phyloP scores from a whole-genome alignment of 441 rosid species.

The Arabidopsis lyrata region DNA sequence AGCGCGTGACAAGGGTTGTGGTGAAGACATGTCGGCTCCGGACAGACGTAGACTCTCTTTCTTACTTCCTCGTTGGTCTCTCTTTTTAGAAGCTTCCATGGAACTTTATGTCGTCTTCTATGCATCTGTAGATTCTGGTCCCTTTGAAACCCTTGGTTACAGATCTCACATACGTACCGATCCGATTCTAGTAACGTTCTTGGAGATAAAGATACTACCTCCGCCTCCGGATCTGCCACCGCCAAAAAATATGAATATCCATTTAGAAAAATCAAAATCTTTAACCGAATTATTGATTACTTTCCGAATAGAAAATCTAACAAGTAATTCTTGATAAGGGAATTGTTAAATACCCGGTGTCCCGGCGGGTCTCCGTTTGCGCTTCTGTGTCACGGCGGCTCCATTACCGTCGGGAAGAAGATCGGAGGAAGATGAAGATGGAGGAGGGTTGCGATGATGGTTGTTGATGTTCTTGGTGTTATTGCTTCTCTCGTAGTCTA shows the following conservation, averaged over 20 bases:
- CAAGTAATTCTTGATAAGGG: too few species aligned
- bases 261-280: neutral
- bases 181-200: conserved; percentile 90
- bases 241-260: neutral
- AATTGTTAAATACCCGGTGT: conserved; percentile 69
- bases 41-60: conserved; percentile 81
- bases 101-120: conserved; percentile 91
- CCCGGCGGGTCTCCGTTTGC: conserved; percentile 93
- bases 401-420: conserved; percentile 64
- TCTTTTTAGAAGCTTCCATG: conserved; percentile 87
- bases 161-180: conserved; percentile 98
- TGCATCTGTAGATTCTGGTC: conserved; percentile 99
- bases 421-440: conserved; percentile 66
- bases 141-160: conserved; percentile 96
- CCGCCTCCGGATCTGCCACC: conserved; percentile 90
- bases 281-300: neutral
- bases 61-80: conserved; percentile 66
- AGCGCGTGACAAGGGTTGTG: conserved; percentile 84
- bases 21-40: conserved; percentile 83
- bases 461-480: conserved; percentile 36
- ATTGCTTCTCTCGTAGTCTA: conserved; percentile 46
- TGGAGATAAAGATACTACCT: conserved; percentile 90
- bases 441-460: conserved; percentile 47
- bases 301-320: too few species aligned
- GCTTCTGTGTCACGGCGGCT: conserved; percentile 42